Evolutionary conservation across 2,329 filamentous ascomycete genomes (phyloP), one percentile per base, ranked within the genome.

Genomic region (Clonostachys sp.): DNA sequence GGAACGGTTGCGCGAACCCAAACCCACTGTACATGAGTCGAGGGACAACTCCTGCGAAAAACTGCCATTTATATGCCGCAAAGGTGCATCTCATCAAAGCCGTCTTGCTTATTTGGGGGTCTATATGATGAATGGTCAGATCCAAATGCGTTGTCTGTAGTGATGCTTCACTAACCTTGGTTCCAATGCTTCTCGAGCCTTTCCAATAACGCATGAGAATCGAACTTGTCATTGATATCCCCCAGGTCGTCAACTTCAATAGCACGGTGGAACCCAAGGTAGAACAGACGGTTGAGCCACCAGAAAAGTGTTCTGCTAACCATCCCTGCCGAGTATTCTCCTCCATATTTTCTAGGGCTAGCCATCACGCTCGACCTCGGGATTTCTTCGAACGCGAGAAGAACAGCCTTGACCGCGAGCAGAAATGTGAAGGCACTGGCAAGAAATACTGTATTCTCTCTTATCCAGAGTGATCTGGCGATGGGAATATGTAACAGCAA

Each of bases 1-100:
- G 65, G 20, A 75, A 68, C 1, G 73, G 72, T 36, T 76, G 73
- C 6, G 67, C 62, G 45, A 74, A 73, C 6, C 56, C 66, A 52
- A 76, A 73, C 5, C 59, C 71, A 2, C 61, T 63, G 20, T 62
- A 62, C 10, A 61, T 57, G 3, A 73, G 52, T 0, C 72, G 62
- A 4, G 71, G 67, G 5, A 65, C 39, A 5, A 73, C 55, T 0
- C 58, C 61, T 2, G 60, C 56, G 2, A 61, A 18, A 7, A 70
- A 54, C 4, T 62, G 58, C 55, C 56, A 55, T 18, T 56, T 61
- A 45, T 61, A 60, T 0, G 61, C 51, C 24, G 52, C 44, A 6
- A 65, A 59, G 0, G 61, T 58, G 36, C 50, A 59, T 4, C 54
- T 51, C 2, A 61, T 40, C 3, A 67, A 54, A 4, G 57, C 57